phyloP scores from a whole-genome alignment of 768 basidiomycete genomes.

The Dacryopinax primogenitus region DNA sequence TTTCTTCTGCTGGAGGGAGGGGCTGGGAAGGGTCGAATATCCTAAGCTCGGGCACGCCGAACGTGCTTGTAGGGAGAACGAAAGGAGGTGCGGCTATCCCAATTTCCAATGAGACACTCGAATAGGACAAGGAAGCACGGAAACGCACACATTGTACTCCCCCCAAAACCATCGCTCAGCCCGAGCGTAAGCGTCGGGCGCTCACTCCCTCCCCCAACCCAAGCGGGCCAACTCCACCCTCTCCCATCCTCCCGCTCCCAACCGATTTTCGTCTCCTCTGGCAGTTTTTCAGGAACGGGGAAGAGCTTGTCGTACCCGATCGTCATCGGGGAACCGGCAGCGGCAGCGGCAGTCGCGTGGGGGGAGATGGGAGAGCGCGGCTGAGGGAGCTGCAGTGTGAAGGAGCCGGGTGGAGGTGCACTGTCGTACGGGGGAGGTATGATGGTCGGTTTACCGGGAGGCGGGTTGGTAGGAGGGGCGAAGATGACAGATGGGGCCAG shows the following conservation, averaged over 20 bases:
- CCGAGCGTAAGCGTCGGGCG: not conserved
- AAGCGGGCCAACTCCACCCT: not conserved
- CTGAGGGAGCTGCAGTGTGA: not conserved
- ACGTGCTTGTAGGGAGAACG: not conserved
- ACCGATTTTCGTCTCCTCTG: not conserved
- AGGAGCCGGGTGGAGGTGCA: not conserved
- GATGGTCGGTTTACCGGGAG: not conserved
- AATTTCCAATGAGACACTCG: not conserved
- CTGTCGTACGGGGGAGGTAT: no score
- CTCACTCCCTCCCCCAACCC: not conserved
- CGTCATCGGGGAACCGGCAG: not conserved
- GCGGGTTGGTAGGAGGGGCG: not conserved
- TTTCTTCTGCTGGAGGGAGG: not conserved
- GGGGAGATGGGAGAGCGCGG: not conserved
- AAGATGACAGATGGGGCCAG: not conserved
- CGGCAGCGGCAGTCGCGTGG: not conserved
- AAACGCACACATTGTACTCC: not conserved
- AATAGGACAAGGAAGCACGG: not conserved
- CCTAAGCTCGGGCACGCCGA: not conserved
- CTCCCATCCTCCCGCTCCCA: constrained; percentile 6
- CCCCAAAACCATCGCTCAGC: not conserved
- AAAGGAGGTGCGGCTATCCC: not conserved
- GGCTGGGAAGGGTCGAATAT: not conserved
- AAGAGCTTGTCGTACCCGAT: not conserved
- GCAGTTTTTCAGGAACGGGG: not conserved